Base-by-base conservation (phyloP, 192 early-diverging fungal species). In the Backusella liffmaniae region DNA sequence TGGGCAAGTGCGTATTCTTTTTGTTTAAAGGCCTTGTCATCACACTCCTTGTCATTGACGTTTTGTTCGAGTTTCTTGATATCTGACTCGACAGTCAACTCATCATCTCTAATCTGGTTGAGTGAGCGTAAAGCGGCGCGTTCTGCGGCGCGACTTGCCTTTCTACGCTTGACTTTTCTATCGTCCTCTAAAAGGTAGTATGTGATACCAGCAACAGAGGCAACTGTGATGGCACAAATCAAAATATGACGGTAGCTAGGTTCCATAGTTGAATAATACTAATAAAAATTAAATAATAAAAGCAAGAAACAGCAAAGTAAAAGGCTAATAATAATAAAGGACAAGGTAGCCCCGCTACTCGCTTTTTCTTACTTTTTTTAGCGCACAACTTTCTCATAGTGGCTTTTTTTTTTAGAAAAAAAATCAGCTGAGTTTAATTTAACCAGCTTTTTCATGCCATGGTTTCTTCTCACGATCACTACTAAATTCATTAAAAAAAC, bases 161-260 rank as follows among this genome's bases (percentile, higher is more conserved):
- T 71, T 71, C 70, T 71, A 49, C 70, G 39, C 13, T 44, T 71
- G n/a, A 26, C 70, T 30, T 44, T 44, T 71, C 29, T 71, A 49
- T 71, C 70, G 15, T 71, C 70, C 41, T 71, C 70, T 30, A 71
- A 30, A 18, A 71, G 21, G 32, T 49, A 71, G 21, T 71, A 71
- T 23, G 44, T 49, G 5, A 71, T 6, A 71, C 70, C 39, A 13
- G 41, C 7, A 15, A 26, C 23, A 62, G 56, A 62, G 26, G 56
- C 56, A 62, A 62, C 56, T 62, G 56, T 62, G 12, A 62, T 3
- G 56, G 23, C 56, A 62, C 56, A 23, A 29, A 62, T 26, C 23
- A 62, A 62, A 29, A 62, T 30, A 62, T 62, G 8, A 10, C 56
- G 56, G 56, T 62, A 10, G 12, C 56, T 62, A 29, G 56, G 56